These are phyloP conservation scores for Irpex lacteus DNA, from an alignment of 1,284 basidiomycete genomes.

Conservation along the genomic window DNA sequence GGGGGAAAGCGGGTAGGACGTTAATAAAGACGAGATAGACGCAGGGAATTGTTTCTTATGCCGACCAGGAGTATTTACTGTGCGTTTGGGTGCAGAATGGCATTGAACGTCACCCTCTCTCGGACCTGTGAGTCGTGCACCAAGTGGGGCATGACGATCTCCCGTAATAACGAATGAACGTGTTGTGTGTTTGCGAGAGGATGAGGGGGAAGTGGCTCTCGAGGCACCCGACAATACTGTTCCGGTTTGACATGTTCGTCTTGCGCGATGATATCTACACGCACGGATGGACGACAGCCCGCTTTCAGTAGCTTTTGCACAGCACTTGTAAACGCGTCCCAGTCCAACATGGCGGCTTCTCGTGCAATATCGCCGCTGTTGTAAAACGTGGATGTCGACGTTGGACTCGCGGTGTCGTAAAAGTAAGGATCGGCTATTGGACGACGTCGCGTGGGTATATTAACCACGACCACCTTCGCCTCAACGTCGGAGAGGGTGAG, in stretches of 20 bases:
- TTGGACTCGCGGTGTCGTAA: too few relatives aligned
- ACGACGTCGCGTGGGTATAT: not conserved
- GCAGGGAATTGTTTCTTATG: slow-evolving; percentile 24
- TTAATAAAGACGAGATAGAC: slow-evolving; percentile 59
- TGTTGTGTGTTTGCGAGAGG: not conserved
- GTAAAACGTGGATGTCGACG: not conserved
- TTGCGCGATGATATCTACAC: not conserved
- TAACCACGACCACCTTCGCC: not conserved
- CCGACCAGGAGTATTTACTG: not conserved
- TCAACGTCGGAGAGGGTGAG: not conserved
- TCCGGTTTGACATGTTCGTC: not conserved
- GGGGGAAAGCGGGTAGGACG: slow-evolving; percentile 29
- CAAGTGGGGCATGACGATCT: not conserved
- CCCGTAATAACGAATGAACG: not conserved
- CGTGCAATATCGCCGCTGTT: not conserved
- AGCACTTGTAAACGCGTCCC: not conserved
- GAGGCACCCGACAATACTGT: not conserved
- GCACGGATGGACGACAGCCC: not conserved
- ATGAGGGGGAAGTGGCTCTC: too few relatives aligned
- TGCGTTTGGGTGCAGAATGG: not conserved
- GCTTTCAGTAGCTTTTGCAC: not conserved
- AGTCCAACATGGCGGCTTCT: not conserved
- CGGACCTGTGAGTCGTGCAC: not conserved
- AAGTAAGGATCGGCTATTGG: too few relatives aligned
- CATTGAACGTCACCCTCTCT: not conserved